These are phyloP conservation scores for Talaromyces nanjingensis DNA, from an alignment of 495 filamentous ascomycete genomes.

Conservation along the genomic window DNA sequence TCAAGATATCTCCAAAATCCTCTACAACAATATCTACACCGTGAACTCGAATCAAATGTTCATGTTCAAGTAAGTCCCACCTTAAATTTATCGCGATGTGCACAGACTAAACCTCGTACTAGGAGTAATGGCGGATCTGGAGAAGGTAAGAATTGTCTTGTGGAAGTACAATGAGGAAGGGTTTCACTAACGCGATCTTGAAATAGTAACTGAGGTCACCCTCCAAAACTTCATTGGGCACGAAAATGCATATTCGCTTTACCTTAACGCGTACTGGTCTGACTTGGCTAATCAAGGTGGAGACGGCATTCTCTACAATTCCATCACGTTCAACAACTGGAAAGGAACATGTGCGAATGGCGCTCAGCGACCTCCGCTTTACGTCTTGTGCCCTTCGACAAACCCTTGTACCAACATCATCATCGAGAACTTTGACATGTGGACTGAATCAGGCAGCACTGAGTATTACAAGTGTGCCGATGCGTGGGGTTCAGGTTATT, in stretches of 20 bases:
- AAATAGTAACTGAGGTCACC: constrained; percentile 10
- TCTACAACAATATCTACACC: constrained; percentile 51
- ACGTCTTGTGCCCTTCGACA: constrained; percentile 33
- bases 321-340: constrained; percentile 12
- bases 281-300: constrained; percentile 1
- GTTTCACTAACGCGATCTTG: constrained; percentile 16
- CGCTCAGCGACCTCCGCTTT: constrained; percentile 35
- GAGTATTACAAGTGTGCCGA: constrained; percentile 13
- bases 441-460: constrained; percentile 39
- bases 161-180: constrained; percentile 21
- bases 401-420: constrained; percentile 30
- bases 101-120: constrained; percentile 26
- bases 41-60: constrained; percentile 21
- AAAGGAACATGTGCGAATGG: constrained; percentile 41
- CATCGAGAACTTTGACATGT: constrained; percentile 41
- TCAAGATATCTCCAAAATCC: constrained; percentile 38
- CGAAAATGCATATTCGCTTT: constrained; percentile 14
- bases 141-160: constrained; percentile 27
- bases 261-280: constrained; percentile 13
- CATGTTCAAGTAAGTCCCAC: constrained; percentile 22
- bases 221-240: constrained; percentile 17
- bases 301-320: constrained; percentile 12
- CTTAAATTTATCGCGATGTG: constrained; percentile 36
- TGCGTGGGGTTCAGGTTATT: constrained; percentile 12
- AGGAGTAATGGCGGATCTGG: constrained; percentile 25